Evolutionary conservation across 768 basidiomycete genomes (phyloP).

Genomic region (Collybia sordida): DNA sequence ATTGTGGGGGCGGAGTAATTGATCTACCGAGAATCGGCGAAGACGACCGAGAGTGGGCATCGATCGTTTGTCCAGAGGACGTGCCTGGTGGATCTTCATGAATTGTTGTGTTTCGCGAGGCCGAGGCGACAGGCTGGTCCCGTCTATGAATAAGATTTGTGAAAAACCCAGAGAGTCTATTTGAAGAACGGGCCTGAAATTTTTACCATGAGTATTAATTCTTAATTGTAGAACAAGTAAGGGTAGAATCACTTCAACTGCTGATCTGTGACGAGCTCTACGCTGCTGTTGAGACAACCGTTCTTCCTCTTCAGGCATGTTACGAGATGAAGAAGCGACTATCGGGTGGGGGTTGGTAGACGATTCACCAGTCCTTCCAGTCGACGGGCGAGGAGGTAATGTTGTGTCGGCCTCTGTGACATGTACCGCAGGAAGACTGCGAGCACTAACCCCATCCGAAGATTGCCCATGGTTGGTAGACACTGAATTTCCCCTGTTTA

Average conservation of each 20-base stretch:
- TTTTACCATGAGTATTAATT: no score
- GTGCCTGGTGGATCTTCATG: slow-evolving; percentile 27
- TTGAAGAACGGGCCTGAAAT: slow-evolving; percentile 47
- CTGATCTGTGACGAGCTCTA: slow-evolving; percentile 47
- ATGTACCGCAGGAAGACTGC: slow-evolving; percentile 58
- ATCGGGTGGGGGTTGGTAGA: slow-evolving; percentile 9
- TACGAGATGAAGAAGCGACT: slow-evolving; percentile 25
- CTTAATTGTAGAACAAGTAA: neutral
- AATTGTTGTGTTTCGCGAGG: slow-evolving; percentile 26
- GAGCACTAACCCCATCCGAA: slow-evolving; percentile 55
- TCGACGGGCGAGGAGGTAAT: slow-evolving; percentile 27
- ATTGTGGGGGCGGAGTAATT: slow-evolving; percentile 66
- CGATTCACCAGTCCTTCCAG: slow-evolving; percentile 25
- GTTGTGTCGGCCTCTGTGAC: slow-evolving; percentile 38
- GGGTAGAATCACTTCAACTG: slow-evolving; percentile 53
- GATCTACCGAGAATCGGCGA: slow-evolving; percentile 58
- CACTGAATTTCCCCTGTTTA: slow-evolving; percentile 35
- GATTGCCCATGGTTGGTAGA: slow-evolving; percentile 36
- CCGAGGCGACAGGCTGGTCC: slow-evolving; percentile 36
- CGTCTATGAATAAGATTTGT: slow-evolving; percentile 75
- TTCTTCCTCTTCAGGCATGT: slow-evolving; percentile 25
- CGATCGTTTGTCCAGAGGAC: slow-evolving; percentile 28
- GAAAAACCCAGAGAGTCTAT: slow-evolving; percentile 84
- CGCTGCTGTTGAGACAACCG: slow-evolving; percentile 34
- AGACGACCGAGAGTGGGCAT: slow-evolving; percentile 45